Evolutionary conservation across 2,329 filamentous ascomycete species (phyloP).

Genomic region (Dendryphion nanum): DNA sequence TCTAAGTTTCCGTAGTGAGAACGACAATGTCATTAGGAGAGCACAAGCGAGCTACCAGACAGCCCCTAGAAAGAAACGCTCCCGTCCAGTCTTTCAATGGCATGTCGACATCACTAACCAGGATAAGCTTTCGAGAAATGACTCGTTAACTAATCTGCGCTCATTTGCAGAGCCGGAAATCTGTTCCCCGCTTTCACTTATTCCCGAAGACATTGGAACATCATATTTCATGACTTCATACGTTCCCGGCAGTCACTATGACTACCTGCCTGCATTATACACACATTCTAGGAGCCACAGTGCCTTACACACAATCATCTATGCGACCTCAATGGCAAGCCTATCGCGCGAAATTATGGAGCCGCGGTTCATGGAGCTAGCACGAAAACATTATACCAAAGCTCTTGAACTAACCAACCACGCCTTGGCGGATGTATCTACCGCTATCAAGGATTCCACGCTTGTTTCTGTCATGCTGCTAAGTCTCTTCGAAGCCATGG

Average conservation of each 20-base stretch:
- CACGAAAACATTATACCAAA: conserved; percentile 3
- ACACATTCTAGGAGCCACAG: not conserved
- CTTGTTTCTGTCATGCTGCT: conserved; percentile 15
- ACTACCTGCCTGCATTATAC: conserved; percentile 13
- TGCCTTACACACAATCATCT: conserved; percentile 6
- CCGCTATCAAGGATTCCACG: conserved; percentile 9
- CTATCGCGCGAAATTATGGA: conserved; percentile 8
- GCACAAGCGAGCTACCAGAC: conserved; percentile 5
- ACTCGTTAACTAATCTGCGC: too few species aligned
- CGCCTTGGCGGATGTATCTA: conserved; percentile 5
- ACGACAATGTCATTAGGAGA: conserved; percentile 7
- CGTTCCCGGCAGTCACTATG: conserved; percentile 17
- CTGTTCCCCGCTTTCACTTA: not conserved
- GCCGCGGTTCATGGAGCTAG: conserved; percentile 5
- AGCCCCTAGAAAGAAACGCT: not conserved
- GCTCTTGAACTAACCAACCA: conserved; percentile 11
- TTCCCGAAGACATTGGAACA: conserved; percentile 7
- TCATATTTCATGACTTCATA: conserved; percentile 15
- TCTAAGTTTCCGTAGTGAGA: conserved; percentile 14
- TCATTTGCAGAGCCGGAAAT: too few species aligned
- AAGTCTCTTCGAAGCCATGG: conserved; percentile 15
- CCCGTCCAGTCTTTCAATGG: too few species aligned
- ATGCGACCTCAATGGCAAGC: conserved; percentile 11
- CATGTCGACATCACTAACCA: too few species aligned
- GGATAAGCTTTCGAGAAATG: not conserved